Evolutionary conservation across 1,284 basidiomycete species (phyloP), one percentile per base, ranked within the genome.

Genomic region (Grifola frondosa): DNA sequence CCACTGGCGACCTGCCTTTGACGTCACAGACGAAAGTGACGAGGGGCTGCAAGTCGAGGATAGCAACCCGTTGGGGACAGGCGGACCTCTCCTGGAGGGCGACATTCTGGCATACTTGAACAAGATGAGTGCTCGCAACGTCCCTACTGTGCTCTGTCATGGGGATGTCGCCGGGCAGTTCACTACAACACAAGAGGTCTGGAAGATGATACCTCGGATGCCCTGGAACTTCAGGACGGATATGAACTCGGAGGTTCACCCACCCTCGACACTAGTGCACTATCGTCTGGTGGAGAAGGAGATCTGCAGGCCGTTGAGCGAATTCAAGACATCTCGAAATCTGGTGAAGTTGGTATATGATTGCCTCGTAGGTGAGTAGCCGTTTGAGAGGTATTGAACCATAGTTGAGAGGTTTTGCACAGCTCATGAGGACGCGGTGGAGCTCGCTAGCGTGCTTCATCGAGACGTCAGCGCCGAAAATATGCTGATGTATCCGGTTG

Each of bases 241-340:
- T n/a, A n/a, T n/a, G n/a, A n/a, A n/a, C n/a, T n/a, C n/a, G n/a
- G n/a, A n/a, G n/a, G n/a, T n/a, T n/a, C n/a, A n/a, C n/a, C n/a
- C n/a, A n/a, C 5, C 26, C 34, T 12, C 42, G 41, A 6, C n/a
- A 42, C 7, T 37, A 24, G 23, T 34, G 6, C 48, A 49, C 33
- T 42, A 37, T 21, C 43, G 48, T 17, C 33, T 49, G 22, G 44
- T 35, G 5, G 48, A 46, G 8, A 17, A 37, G 4, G 48, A 49
- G 17, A 37, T 49, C 5, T 49, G 48, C 37, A 22, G 45, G 5
- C n/a, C 32, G 5, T 25, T 41, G 1, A 30, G 16, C 1, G 13
- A 28, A 6, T 39, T 49, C 36, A 34, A 12, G 7, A 24, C 16
- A n/a, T 20, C 22, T 6, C n/a, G 30, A 19, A 40, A 46, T 26